Evolutionary conservation across 2,329 filamentous ascomycete species (phyloP).

Genomic region (Penicillium sp.): DNA sequence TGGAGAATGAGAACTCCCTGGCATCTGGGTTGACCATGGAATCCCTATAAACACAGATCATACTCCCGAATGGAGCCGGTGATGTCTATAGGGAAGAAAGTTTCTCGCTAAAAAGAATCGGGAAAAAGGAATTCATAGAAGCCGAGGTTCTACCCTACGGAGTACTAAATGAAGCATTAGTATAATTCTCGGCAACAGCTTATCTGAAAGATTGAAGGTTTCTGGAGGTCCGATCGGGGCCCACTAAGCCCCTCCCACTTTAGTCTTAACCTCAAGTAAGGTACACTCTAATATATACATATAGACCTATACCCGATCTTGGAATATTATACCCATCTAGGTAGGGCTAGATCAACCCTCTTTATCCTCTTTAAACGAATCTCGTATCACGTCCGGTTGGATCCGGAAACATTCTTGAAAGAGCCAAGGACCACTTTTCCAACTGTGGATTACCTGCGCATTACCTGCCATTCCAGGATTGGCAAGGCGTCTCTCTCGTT

Average conservation of each 20-base stretch:
- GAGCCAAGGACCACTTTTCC: constrained; percentile 9
- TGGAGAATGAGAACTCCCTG: background rate
- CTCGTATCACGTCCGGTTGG: background rate
- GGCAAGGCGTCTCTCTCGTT: constrained; percentile 4
- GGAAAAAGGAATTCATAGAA: background rate
- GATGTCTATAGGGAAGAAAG: background rate
- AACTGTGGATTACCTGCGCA: constrained; percentile 10
- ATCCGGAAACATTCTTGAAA: constrained; percentile 6
- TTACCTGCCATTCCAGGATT: constrained; percentile 11
- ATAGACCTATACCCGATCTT: background rate
- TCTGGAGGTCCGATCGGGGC: constrained; percentile 3
- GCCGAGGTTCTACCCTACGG: background rate
- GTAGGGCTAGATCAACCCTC: too few relatives aligned
- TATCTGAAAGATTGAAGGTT: constrained; percentile 1
- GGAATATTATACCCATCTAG: background rate
- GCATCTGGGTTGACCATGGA: constrained; percentile 10
- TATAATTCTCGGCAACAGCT: background rate
- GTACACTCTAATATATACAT: background rate
- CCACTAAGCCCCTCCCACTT: constrained; percentile 5
- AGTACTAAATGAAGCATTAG: background rate
- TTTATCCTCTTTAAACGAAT: background rate
- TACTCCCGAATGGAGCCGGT: constrained; percentile 7
- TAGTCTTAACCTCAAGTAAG: constrained; percentile 1
- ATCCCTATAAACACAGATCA: background rate
- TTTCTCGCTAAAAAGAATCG: background rate